Evolutionary conservation across 2,329 filamentous ascomycete species (phyloP).

Genomic region (Nannizzia gypsea): DNA sequence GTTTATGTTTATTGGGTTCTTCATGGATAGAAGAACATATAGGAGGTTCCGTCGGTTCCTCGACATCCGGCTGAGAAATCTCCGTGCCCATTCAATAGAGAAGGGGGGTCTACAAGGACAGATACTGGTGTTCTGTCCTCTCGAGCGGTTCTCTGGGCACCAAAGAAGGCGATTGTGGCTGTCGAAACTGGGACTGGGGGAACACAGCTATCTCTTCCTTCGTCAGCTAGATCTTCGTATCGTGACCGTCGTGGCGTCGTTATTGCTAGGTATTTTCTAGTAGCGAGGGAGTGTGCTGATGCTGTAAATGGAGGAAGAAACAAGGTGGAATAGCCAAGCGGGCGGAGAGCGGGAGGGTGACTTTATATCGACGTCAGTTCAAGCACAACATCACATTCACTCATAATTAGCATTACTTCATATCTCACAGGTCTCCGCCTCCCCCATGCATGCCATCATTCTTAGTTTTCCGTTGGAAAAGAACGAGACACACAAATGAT

Average conservation of each 20-base stretch:
- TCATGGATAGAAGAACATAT: slow-evolving; percentile 24
- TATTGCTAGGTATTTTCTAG: background rate
- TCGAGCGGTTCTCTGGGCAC: background rate
- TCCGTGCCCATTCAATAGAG: slow-evolving; percentile 32
- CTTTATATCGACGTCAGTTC: slow-evolving; percentile 3
- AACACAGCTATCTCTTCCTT: background rate
- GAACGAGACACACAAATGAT: background rate
- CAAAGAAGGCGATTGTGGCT: background rate
- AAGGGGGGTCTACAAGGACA: slow-evolving; percentile 5
- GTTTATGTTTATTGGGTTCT: slow-evolving; percentile 15
- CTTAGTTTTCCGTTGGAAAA: background rate
- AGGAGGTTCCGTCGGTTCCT: slow-evolving; percentile 33
- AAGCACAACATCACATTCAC: background rate
- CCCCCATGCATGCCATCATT: background rate
- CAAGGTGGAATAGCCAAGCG: background rate
- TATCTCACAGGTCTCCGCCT: background rate
- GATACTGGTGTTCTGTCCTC: slow-evolving; percentile 2
- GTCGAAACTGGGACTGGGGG: background rate
- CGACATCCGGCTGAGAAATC: slow-evolving; percentile 28
- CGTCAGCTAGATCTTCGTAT: background rate
- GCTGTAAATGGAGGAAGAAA: background rate
- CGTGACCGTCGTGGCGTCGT: background rate
- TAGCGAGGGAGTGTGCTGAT: background rate
- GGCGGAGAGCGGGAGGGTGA: background rate
- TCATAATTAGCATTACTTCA: background rate